A percentile compares a stretch with the other conserved stretches of the same genome.
Evolutionary conservation across 257 asterid species (phyloP).

Genomic region (Henckelia pumila): DNA sequence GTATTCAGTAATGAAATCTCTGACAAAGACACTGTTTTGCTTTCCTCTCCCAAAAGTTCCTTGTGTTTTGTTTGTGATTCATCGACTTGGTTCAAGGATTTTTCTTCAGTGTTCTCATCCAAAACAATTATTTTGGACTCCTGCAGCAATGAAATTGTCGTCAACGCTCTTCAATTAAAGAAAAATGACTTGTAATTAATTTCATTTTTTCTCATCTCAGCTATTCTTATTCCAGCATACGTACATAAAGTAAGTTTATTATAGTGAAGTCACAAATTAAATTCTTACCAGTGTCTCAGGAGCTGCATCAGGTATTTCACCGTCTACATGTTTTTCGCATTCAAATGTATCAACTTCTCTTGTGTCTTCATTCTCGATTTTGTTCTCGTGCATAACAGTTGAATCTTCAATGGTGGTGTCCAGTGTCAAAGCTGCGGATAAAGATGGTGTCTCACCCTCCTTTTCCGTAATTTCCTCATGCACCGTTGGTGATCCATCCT

Average conservation of each 20-base stretch:
- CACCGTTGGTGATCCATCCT: conserved; percentile 20
- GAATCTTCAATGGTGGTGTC: conserved; percentile 20
- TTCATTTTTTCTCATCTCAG: not conserved
- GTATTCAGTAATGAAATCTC: conserved; percentile 26
- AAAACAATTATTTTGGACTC: not conserved
- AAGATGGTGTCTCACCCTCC: conserved; percentile 15
- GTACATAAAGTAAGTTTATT: not conserved
- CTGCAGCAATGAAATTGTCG: too few species aligned
- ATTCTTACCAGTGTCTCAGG: not conserved
- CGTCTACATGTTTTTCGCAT: not conserved
- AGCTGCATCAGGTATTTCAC: not conserved
- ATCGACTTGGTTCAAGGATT: conserved; percentile 23
- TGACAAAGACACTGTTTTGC: not conserved
- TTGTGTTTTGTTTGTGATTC: conserved; percentile 22
- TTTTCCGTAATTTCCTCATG: conserved; percentile 18
- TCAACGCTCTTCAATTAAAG: not conserved
- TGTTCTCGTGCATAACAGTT: conserved; percentile 10
- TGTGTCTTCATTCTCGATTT: conserved; percentile 15
- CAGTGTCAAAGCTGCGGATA: conserved; percentile 18
- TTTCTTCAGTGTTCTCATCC: conserved; percentile 20
- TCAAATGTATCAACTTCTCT: conserved; percentile 16
- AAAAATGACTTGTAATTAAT: too few species aligned
- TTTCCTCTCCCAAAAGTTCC: conserved; percentile 18
- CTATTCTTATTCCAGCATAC: not conserved
- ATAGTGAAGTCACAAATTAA: not conserved